Evolutionary conservation across 306 rosid species (phyloP).

Genomic region (Begonia loranthoides): DNA sequence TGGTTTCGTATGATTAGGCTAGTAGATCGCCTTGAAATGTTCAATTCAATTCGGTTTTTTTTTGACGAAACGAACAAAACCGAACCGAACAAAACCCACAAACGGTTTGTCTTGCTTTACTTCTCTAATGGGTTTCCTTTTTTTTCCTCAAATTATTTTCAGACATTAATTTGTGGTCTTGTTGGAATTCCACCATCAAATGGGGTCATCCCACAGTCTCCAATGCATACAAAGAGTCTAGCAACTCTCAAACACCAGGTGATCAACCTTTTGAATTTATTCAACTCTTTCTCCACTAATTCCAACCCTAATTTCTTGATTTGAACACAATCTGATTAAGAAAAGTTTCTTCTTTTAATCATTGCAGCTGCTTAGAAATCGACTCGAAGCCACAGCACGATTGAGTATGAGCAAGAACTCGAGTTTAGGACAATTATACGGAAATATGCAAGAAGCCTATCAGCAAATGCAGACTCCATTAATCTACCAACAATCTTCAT

Average conservation of each 20-base stretch:
- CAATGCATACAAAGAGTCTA: constrained; percentile 96
- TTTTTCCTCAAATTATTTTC: constrained; percentile 3
- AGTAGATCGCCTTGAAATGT: no score
- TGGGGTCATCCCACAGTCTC: constrained; percentile 98
- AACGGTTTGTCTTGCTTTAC: no score
- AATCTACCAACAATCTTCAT: constrained; percentile 57
- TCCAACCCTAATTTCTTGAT: no score
- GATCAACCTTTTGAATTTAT: constrained; percentile 5
- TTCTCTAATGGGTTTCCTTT: no score
- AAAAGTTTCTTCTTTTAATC: background rate
- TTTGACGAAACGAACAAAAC: no score
- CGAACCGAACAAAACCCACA: no score
- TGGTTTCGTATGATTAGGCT: no score
- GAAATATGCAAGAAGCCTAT: constrained; percentile 92
- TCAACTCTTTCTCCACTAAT: no score
- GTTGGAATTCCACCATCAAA: constrained; percentile 91
- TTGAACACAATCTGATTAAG: no score
- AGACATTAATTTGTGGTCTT: constrained; percentile 94
- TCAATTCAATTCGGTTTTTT: no score
- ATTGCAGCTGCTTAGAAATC: constrained; percentile 75
- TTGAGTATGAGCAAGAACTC: constrained; percentile 66
- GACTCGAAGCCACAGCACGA: constrained; percentile 59
- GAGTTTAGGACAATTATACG: constrained; percentile 84
- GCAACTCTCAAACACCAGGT: constrained; percentile 99
- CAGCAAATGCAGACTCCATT: constrained; percentile 96